Conservation (phyloP, 2,329 filamentous ascomycete genomes). For the Sporothrix protearum region DNA sequence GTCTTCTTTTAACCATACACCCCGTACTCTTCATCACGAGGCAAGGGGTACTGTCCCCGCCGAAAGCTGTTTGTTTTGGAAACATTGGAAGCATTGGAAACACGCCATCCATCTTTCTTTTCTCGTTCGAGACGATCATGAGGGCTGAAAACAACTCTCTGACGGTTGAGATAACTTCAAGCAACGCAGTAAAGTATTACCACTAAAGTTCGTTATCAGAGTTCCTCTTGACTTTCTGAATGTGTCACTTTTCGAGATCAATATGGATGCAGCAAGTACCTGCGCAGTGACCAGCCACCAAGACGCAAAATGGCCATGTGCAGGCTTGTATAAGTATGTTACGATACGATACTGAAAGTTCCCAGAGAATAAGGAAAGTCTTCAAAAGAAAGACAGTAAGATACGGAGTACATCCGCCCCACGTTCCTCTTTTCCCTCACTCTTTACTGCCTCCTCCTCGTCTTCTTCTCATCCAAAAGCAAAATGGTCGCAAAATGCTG, state of each 20-base stretch:
- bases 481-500: conserved; percentile 12
- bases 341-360: background rate
- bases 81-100: background rate
- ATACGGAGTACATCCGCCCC: background rate
- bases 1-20: background rate
- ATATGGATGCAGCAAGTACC: background rate
- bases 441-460: too few relatives aligned
- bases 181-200: too few relatives aligned
- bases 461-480: background rate
- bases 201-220: too few relatives aligned
- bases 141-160: too few relatives aligned
- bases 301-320: too few relatives aligned
- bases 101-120: background rate
- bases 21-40: background rate
- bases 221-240: too few relatives aligned
- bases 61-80: background rate
- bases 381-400: background rate
- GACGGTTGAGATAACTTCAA: too few relatives aligned
- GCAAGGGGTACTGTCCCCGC: background rate
- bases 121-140: background rate
- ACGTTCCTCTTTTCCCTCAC: too few relatives aligned
- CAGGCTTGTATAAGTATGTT: too few relatives aligned
- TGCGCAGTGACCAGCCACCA: background rate
- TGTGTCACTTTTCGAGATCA: too few relatives aligned
- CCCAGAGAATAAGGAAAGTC: too few relatives aligned